Conservation (phyloP, 139 green algal genomes). For the Chlamydomonas sphaeroides region DNA sequence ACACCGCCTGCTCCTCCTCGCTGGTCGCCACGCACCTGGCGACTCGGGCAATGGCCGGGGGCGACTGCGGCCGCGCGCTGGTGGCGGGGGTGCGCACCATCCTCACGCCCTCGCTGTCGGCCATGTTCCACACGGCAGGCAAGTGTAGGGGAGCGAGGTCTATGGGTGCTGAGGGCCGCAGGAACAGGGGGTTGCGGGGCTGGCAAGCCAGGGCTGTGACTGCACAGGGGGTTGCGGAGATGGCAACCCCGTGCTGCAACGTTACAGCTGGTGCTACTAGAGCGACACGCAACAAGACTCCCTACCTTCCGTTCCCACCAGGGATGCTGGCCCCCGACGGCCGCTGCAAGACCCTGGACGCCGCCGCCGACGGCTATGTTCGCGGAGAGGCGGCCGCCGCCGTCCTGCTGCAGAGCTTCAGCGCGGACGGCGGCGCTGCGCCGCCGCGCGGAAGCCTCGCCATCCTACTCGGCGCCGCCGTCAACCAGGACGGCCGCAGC, state of each 20-base stretch:
- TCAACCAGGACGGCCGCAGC: slow-evolving; percentile 92
- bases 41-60: slow-evolving; percentile 26
- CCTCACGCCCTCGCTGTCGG: slow-evolving; percentile 64
- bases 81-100: slow-evolving; percentile 63
- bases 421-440: no score
- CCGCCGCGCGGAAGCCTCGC: no score
- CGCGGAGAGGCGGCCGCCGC: slow-evolving; percentile 72
- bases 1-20: slow-evolving; percentile 87
- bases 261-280: no score
- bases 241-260: no score
- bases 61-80: slow-evolving; percentile 44
- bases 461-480: slow-evolving; percentile 66
- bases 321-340: slow-evolving; percentile 84
- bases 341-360: slow-evolving; percentile 87
- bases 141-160: no score
- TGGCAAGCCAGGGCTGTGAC: no score
- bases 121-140: slow-evolving; percentile 69
- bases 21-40: slow-evolving; percentile 72
- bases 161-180: background rate
- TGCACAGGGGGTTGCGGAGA: no score
- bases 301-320: no score
- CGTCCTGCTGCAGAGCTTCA: slow-evolving; percentile 26
- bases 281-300: no score
- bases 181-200: no score
- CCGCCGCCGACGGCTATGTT: slow-evolving; percentile 84